Percentiles rank a stretch among this genome's conserved stretches.
phyloP scores from a whole-genome alignment of 2,329 filamentous ascomycete species.

The Plenodomus lindquistii region DNA sequence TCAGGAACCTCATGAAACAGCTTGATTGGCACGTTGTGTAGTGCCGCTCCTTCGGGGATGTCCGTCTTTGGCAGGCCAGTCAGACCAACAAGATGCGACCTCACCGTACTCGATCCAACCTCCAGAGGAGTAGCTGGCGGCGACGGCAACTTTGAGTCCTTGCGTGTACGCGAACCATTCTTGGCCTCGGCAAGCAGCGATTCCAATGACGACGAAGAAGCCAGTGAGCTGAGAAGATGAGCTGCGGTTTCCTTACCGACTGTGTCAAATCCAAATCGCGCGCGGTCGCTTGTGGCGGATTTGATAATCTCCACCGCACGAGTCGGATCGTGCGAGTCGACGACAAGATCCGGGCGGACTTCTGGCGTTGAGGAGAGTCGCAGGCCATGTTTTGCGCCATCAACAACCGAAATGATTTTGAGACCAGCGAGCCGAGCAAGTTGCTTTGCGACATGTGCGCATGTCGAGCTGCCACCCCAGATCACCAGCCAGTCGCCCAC shows the following conservation, averaged over 20 bases:
- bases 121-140: conserved; percentile 36
- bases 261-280: conserved; percentile 72
- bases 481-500: conserved; percentile 71
- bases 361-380: conserved; percentile 41
- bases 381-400: conserved; percentile 67
- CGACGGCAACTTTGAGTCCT: conserved; percentile 20
- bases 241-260: conserved; percentile 66
- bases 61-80: conserved; percentile 66
- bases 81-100: conserved; percentile 66
- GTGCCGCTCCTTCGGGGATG: conserved; percentile 51
- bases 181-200: conserved; percentile 16
- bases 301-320: conserved; percentile 69
- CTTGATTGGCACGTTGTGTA: conserved; percentile 75
- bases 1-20: conserved; percentile 70
- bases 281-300: conserved; percentile 58
- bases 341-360: conserved; percentile 64
- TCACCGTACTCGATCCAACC: conserved; percentile 24
- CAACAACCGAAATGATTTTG: conserved; percentile 67
- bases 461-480: conserved; percentile 75
- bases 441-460: conserved; percentile 68
- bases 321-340: conserved; percentile 68
- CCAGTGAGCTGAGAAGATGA: conserved; percentile 60
- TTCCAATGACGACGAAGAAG: conserved; percentile 18
- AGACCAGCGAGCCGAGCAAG: conserved; percentile 69
- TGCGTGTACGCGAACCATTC: conserved; percentile 3